These are phyloP conservation scores for Staphylotrichum longicolle DNA, from an alignment of 495 filamentous ascomycete genomes.

Conservation along the genomic window DNA sequence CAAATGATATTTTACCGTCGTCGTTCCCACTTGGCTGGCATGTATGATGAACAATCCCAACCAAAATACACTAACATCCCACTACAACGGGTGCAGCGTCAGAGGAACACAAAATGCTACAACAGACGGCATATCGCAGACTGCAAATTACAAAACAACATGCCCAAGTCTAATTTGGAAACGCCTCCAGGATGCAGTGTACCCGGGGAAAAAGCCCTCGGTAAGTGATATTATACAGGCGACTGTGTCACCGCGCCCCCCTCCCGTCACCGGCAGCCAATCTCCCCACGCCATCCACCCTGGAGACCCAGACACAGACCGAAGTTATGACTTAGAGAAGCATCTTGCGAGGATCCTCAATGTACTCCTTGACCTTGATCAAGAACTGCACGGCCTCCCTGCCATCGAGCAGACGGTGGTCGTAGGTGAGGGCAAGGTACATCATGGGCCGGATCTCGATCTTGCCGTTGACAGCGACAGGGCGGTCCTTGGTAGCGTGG, in stretches of 20 bases:
- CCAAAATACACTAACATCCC: too few species aligned
- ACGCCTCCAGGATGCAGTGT: constrained; percentile 20
- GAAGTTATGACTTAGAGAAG: constrained; percentile 51
- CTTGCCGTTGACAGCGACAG: constrained; percentile 86
- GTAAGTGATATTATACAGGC: constrained; percentile 30
- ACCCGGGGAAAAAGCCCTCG: constrained; percentile 1
- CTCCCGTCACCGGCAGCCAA: background rate
- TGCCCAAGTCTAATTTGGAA: constrained; percentile 23
- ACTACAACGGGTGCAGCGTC: too few species aligned
- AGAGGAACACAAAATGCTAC: background rate
- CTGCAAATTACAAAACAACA: constrained; percentile 15
- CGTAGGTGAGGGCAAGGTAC: constrained; percentile 96
- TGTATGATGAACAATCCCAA: too few species aligned
- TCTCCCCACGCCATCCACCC: background rate
- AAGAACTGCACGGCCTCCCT: constrained; percentile 96
- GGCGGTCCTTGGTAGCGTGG: constrained; percentile 96
- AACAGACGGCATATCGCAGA: background rate
- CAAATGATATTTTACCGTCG: too few species aligned
- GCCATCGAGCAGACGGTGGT: constrained; percentile 92
- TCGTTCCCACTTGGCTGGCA: too few species aligned
- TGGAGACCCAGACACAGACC: background rate
- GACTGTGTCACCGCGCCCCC: background rate
- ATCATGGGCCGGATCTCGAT: constrained; percentile 97
- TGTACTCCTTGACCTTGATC: constrained; percentile 97
- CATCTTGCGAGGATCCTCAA: constrained; percentile 95